These are phyloP conservation scores for Trametes villosa DNA, from an alignment of 768 basidiomycete species.

Conservation along the genomic window DNA sequence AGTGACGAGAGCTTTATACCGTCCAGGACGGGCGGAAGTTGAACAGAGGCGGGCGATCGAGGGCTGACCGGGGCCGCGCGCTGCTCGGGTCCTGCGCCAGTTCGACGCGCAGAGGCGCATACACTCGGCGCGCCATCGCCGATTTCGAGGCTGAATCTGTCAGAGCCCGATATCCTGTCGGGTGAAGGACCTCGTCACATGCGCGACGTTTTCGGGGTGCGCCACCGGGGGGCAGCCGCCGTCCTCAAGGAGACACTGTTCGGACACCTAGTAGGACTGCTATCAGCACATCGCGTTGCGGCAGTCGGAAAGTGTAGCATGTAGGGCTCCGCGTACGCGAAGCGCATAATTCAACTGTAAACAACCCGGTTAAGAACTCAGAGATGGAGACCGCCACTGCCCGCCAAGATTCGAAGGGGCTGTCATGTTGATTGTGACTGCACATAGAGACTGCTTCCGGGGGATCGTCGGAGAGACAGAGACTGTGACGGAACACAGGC, in stretches of 20 bases:
- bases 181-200: neutral
- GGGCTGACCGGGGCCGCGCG: conserved; percentile 11
- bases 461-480: too few relatives aligned
- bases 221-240: too few relatives aligned
- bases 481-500: too few relatives aligned
- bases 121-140: neutral
- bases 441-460: neutral
- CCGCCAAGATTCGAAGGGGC: neutral
- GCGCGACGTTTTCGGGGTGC: too few relatives aligned
- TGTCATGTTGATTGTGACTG: neutral
- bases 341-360: too few relatives aligned
- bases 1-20: conserved; percentile 1
- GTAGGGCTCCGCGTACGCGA: too few relatives aligned
- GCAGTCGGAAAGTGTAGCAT: too few relatives aligned
- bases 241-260: too few relatives aligned
- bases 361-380: neutral
- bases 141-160: neutral
- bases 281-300: too few relatives aligned
- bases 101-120: neutral
- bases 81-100: conserved; percentile 6
- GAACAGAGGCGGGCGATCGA: conserved; percentile 14
- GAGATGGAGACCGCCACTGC: neutral
- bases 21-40: neutral
- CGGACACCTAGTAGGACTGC: too few relatives aligned
- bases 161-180: neutral